Base-by-base conservation (phyloP, 768 basidiomycete species). In the Calocybe gangraenosa region DNA sequence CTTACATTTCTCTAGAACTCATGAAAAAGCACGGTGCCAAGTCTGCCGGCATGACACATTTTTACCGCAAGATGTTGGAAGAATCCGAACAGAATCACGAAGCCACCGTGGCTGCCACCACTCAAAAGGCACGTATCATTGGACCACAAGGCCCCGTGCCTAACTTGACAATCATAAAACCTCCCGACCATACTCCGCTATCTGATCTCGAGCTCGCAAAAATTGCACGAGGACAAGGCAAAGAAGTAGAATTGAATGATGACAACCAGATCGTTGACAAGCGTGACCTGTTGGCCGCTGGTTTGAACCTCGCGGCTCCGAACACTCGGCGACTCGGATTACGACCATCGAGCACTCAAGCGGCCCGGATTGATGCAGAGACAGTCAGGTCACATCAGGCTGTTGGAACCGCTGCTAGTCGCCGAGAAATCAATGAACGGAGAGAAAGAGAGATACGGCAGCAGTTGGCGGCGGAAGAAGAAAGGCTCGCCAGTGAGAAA, bases 231-330 rank as follows among this genome's bases (percentile, higher is more conserved):
- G 78, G 74, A 47, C 74, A 86, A 57, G 94, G 93, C 18, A 87
- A 87, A 62, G 74, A 82, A 9, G 84, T 99, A 25, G 95, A 97
- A 64, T 69, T 97, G 25, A 98, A 98, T 63, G 95, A 98, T 63
- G 94, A 97, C 56, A 94, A 93, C 56, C 90, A 94, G 61, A 93
- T 98, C 37, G 86, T 99, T 38, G 96, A 99, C 69, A 93, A 94
- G 59, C 84, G 94, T 45, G 90, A 94, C 42, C 70, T 99, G 7
- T 72, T 98, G 36, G 80, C 85, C 17, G 94, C 95, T 3, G 96
- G 96, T 2, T 69, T 99, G 45, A 99, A 99, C 61, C 74, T 98
- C 36, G 82, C 89, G 25, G 78, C 87, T 48, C 81, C 86, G 30
- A 87, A 91, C 59, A 91, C 88, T 4, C 75, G 91, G 46, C 73